These are phyloP conservation scores for Fusarium musae DNA, from an alignment of 2,329 filamentous ascomycete species.

Conservation along the genomic window DNA sequence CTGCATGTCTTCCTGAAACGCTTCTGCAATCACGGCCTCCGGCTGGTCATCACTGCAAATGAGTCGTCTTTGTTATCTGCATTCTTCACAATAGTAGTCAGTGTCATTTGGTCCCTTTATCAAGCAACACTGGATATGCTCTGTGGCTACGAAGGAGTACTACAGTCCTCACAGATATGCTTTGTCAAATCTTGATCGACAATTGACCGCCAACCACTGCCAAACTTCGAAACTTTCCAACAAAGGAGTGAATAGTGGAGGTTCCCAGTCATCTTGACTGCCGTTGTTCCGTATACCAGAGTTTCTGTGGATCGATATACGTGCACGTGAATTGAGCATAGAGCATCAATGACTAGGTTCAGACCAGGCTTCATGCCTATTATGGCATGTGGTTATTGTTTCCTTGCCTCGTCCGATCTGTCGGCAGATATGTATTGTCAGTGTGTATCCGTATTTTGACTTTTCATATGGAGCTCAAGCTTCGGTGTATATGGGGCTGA, in stretches of 20 bases:
- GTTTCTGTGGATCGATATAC: background rate
- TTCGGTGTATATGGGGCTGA: background rate
- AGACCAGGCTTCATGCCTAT: background rate
- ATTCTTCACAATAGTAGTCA: fast-evolving
- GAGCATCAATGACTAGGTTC: background rate
- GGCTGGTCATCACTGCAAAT: background rate
- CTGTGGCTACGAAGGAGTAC: background rate
- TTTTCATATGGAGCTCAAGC: background rate
- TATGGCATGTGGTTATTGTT: background rate
- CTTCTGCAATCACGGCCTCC: background rate
- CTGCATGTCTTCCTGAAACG: fast-evolving
- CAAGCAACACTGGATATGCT: background rate
- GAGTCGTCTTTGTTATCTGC: fast-evolving
- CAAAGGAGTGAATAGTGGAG: fast-evolving
- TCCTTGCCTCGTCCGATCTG: background rate
- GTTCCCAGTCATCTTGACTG: background rate
- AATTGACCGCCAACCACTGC: background rate
- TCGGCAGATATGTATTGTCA: background rate
- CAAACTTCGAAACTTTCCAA: background rate
- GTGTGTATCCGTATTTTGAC: background rate
- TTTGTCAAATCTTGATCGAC: fast-evolving
- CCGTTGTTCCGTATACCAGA: background rate
- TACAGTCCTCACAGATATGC: fast-evolving
- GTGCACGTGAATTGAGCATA: background rate
- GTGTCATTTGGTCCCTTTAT: fast-evolving